phyloP scores from a whole-genome alignment of 140 eudicot genomes.

The Senecio squalidus region DNA sequence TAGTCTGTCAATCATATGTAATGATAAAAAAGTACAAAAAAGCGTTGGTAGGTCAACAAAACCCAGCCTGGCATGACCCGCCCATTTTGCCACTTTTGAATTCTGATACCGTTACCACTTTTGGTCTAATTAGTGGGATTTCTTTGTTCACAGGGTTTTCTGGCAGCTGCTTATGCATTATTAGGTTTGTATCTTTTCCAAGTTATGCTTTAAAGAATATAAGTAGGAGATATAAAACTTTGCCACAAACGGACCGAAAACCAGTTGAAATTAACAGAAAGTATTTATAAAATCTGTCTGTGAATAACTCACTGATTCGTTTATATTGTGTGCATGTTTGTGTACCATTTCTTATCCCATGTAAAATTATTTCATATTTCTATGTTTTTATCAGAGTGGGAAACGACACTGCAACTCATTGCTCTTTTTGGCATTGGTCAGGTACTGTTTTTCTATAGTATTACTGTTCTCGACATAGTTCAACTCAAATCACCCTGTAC shows the following conservation, averaged over 20 bases:
- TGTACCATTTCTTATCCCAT: background rate
- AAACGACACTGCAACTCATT: slow-evolving; percentile 72
- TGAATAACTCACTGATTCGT: background rate
- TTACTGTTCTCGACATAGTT: background rate
- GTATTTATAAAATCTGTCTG: background rate
- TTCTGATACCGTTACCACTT: slow-evolving; percentile 5
- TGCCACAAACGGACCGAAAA: background rate
- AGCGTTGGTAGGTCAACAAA: background rate
- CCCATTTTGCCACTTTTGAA: slow-evolving; percentile 1
- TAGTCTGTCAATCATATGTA: background rate
- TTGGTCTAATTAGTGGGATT: slow-evolving; percentile 15
- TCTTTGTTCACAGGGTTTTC: slow-evolving; percentile 55
- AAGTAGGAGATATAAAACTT: slow-evolving; percentile 6
- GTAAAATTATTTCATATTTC: background rate
- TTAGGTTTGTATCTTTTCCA: slow-evolving; percentile 49
- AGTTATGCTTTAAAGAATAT: background rate
- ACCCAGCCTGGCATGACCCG: background rate
- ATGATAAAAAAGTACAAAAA: background rate
- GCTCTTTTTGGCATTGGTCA: slow-evolving; percentile 69
- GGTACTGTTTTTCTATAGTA: slow-evolving; percentile 42
- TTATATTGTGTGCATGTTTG: background rate
- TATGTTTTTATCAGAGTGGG: slow-evolving; percentile 70
- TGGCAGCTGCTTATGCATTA: slow-evolving; percentile 64
- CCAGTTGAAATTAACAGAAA: slow-evolving; percentile 13
- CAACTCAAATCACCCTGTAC: slow-evolving; percentile 4